Evolutionary conservation across 257 asterid genomes (phyloP), one percentile per base, ranked within the genome.

Genomic region (Solanum rostratum): DNA sequence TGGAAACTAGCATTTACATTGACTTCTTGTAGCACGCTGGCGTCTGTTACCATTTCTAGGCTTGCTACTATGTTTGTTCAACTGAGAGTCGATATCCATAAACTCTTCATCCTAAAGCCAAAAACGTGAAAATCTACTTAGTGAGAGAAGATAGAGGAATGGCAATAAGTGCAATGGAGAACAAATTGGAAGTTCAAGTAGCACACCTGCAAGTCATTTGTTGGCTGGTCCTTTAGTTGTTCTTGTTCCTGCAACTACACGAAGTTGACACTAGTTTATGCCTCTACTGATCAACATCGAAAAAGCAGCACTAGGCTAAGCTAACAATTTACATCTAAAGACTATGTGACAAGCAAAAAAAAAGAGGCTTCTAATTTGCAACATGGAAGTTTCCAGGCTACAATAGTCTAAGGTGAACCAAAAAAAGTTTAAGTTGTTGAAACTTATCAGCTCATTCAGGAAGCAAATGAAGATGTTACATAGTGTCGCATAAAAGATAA

Each of bases 1-100:
- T 24, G 13, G 45, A 33, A 33, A 79, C 20, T 19, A 66, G 82
- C 18, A 70, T 65, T 90, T 92, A 95, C 99, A 94, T 93, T 87
- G 89, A 85, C 97, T 91, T 90, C 96, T 92, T 52, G 94, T 82
- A 69, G 84, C 89, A 50, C 86, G 88, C n/a, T 88, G 88, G 86
- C 91, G 87, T 70, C 92, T 85, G 79, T 69, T 89, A 71, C 88
- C 84, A 66, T 86, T 86, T 83, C 83, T 76, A 39, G 84, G 79
- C 79, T 80, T 89, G 50, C 80, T 85, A 46, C 80, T 85, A 53
- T 88, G 92, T 80, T 85, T 89, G 13, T 83, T 86, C n/a, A 50
- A 29, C 46, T 65, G 90, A 33, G 84, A 53, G 85, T 85, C 94
- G 10, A 46, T 70, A 49, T 85, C 87, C 60, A 81, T 82, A 59